phyloP scores from a whole-genome alignment of 805 yeast species.

The Teunomyces panamensis region DNA sequence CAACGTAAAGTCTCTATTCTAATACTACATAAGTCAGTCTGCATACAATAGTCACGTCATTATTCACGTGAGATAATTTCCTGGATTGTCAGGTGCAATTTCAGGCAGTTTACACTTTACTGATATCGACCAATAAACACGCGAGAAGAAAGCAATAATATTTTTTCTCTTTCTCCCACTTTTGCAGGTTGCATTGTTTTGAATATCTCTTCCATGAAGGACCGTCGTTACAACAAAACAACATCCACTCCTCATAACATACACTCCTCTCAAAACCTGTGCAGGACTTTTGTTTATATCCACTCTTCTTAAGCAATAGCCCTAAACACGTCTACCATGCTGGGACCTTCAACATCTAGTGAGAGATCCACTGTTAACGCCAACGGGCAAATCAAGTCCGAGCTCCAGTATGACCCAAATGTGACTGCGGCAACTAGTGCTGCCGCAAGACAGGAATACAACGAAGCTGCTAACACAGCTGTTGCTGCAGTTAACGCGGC shows the following conservation, averaged over 20 bases:
- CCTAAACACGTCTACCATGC: constrained; percentile 7
- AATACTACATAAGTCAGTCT: not conserved
- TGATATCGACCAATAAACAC: not conserved
- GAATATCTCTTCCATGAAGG: constrained; percentile 4
- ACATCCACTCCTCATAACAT: constrained; percentile 1
- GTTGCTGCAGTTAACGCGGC: constrained; percentile 11
- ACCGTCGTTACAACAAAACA: constrained; percentile 4
- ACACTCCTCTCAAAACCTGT: constrained; percentile 12
- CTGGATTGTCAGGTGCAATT: not conserved
- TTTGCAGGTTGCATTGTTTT: constrained; percentile 2
- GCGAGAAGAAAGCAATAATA: not conserved
- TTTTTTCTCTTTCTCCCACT: not conserved
- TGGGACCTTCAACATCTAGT: constrained; percentile 30
- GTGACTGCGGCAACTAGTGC: constrained; percentile 6
- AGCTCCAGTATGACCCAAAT: constrained; percentile 5
- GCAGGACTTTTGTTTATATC: constrained; percentile 25
- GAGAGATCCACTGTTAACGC: constrained; percentile 19
- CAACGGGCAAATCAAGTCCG: constrained; percentile 1
- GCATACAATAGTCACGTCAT: not conserved
- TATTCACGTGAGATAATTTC: not conserved
- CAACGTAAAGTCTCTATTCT: too few relatives aligned
- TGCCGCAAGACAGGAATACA: constrained; percentile 10
- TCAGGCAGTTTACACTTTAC: not conserved
- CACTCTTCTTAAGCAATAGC: constrained; percentile 6
- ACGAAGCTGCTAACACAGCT: constrained; percentile 16